Conservation (phyloP, 2,329 filamentous ascomycete genomes). For the Paramyrothecium sp. region DNA sequence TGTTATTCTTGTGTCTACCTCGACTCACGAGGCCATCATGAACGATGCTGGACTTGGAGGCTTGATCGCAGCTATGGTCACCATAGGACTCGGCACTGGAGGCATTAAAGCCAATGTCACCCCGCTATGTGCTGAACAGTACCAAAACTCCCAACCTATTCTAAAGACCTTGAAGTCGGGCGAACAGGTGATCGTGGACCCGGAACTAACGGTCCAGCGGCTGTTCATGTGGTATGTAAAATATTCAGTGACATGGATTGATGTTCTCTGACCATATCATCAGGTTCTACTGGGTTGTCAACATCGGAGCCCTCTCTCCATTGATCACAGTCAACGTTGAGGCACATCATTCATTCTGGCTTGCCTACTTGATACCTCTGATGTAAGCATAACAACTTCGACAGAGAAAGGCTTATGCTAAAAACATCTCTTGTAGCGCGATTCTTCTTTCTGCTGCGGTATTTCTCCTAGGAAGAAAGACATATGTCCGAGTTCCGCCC, state of each 20-base stretch:
- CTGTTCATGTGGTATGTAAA: slow-evolving; percentile 10
- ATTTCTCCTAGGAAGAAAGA: slow-evolving; percentile 5
- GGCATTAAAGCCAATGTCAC: slow-evolving; percentile 12
- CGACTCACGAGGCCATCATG: slow-evolving; percentile 4
- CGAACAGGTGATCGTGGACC: slow-evolving; percentile 10
- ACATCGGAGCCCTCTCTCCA: slow-evolving; percentile 9
- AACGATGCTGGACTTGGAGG: slow-evolving; percentile 7
- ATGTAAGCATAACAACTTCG: slow-evolving; percentile 11
- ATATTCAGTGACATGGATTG: not conserved
- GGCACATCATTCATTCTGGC: slow-evolving; percentile 10
- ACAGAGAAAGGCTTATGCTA: no score
- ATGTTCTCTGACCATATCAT: not conserved
- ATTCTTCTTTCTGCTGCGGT: slow-evolving; percentile 6
- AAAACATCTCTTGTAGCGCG: slow-evolving; percentile 2
- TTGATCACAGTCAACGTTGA: slow-evolving; percentile 10
- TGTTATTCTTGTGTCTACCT: slow-evolving; percentile 10
- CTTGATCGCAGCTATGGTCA: slow-evolving; percentile 8
- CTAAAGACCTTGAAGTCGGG: slow-evolving; percentile 10
- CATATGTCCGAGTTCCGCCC: slow-evolving; percentile 6
- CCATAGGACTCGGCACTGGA: slow-evolving; percentile 8
- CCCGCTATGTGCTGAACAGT: slow-evolving; percentile 10
- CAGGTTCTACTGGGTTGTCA: slow-evolving; percentile 13
- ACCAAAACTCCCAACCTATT: slow-evolving; percentile 6
- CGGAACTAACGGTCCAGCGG: slow-evolving; percentile 9
- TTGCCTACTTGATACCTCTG: slow-evolving; percentile 13